Evolutionary conservation across 306 rosid species (phyloP).

Genomic region (Glycine tomentella): DNA sequence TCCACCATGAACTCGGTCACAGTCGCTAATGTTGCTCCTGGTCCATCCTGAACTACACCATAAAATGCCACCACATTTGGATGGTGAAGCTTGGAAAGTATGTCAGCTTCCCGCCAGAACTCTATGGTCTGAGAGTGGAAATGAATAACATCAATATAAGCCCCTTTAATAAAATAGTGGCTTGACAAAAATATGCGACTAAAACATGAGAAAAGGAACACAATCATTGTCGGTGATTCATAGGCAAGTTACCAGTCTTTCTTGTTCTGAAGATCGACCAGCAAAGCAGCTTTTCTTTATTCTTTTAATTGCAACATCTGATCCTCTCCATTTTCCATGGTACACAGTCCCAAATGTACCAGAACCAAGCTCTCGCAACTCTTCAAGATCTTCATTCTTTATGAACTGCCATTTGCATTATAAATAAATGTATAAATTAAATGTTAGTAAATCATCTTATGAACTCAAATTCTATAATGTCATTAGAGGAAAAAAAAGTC

Average conservation of each 20-base stretch:
- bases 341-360: constrained; percentile 94
- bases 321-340: constrained; percentile 93
- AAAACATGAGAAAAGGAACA: constrained; percentile 26
- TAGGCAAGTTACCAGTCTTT: constrained; percentile 73
- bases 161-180: neutral
- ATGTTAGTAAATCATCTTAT: constrained; percentile 16
- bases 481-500: neutral
- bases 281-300: constrained; percentile 90
- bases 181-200: constrained; percentile 1
- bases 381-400: constrained; percentile 88
- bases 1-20: constrained; percentile 91
- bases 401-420: constrained; percentile 63
- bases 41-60: constrained; percentile 95
- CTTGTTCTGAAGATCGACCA: constrained; percentile 87
- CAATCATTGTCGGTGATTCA: constrained; percentile 11
- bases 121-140: constrained; percentile 66
- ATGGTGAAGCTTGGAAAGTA: constrained; percentile 94
- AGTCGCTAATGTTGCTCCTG: constrained; percentile 86
- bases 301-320: constrained; percentile 92
- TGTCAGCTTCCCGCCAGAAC: constrained; percentile 95
- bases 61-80: constrained; percentile 94
- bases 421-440: neutral
- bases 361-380: constrained; percentile 82
- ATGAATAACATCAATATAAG: constrained; percentile 38
- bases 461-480: constrained; percentile 18